Evolutionary conservation across 805 yeast genomes (phyloP), one percentile per base, ranked within the genome.

Genomic region (Teunomyces cretensis): DNA sequence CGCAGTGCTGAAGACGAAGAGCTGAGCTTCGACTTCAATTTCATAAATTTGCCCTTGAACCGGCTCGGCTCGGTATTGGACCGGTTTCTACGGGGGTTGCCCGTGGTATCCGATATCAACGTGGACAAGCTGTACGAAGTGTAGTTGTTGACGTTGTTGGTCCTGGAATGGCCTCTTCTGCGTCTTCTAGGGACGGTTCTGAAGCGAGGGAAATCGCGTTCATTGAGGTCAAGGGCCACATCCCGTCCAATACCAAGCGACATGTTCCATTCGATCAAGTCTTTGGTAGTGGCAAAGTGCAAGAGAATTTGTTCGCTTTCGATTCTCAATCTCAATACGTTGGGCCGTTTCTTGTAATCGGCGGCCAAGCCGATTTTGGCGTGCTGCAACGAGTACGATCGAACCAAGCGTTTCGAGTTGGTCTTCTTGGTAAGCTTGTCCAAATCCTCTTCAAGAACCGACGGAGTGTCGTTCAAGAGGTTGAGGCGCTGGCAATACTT

Each of bases 231-330:
- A 41, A 90, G 70, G 2, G 96, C 74, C 27, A 91, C 79, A 53
- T 87, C 94, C 41, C 84, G 84, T 1, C 94, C 97, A 9, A 83
- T 77, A 44, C 80, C 79, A 13, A 94, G 48, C 37, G 81, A 83
- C 56, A 79, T 75, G 47, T 88, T 78, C 97, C 97, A 92, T 33
- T 79, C 79, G 42, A 92, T 79, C 74, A 89, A 75, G 30, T 81
- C 84, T 54, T 80, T 81, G 3, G 84, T 75, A 33, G 75, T 71
- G 1, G 78, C 62, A 55, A 88, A 88, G 45, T 80, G 81, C 2
- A 92, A 52, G 33, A 92, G 61, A 49, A 88, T 76, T 62, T 92
- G 98, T 62, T 88, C 90, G 32, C 84, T 78, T 64, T 92, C 98
- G 30, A 85, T 77, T 15, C 99, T 77, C 13, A 92, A 54, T 41